Evolutionary conservation across 805 yeast species (phyloP).

Genomic region (Hanseniaspora occidentalis): DNA sequence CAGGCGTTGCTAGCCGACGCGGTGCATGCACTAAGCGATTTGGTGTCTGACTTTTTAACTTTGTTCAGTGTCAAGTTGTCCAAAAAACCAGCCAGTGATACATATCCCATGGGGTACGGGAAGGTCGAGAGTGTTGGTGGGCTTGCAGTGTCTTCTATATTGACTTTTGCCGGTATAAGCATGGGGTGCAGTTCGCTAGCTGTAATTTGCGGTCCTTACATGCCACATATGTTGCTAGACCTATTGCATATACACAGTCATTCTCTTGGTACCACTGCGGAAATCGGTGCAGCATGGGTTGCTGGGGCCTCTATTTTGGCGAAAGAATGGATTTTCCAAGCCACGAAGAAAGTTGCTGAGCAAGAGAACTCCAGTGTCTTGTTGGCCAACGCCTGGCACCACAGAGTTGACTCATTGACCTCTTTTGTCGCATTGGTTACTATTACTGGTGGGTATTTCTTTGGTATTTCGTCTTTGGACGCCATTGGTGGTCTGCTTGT

Average conservation of each 20-base stretch:
- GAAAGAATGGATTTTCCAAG: conserved; percentile 79
- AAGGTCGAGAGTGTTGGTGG: conserved; percentile 86
- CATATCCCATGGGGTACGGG: conserved; percentile 66
- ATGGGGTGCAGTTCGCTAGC: conserved; percentile 80
- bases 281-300: conserved; percentile 91
- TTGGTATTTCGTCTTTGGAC: conserved; percentile 74
- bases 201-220: conserved; percentile 50
- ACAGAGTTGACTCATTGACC: conserved; percentile 86
- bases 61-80: conserved; percentile 78
- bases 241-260: conserved; percentile 37
- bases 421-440: conserved; percentile 83
- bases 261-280: conserved; percentile 31
- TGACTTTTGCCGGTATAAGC: conserved; percentile 77
- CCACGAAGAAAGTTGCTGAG: conserved; percentile 71
- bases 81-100: conserved; percentile 21
- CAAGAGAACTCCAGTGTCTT: conserved; percentile 75
- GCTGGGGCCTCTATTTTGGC: conserved; percentile 80
- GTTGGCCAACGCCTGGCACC: conserved; percentile 98
- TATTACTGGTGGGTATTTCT: conserved; percentile 71
- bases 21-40: conserved; percentile 81
- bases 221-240: conserved; percentile 53
- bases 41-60: conserved; percentile 82
- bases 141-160: conserved; percentile 69
- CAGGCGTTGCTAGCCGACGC: conserved; percentile 93
- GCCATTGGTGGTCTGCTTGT: conserved; percentile 87